These are phyloP conservation scores for Penicillium taxi DNA, from an alignment of 495 filamentous ascomycete genomes.

Conservation along the genomic window DNA sequence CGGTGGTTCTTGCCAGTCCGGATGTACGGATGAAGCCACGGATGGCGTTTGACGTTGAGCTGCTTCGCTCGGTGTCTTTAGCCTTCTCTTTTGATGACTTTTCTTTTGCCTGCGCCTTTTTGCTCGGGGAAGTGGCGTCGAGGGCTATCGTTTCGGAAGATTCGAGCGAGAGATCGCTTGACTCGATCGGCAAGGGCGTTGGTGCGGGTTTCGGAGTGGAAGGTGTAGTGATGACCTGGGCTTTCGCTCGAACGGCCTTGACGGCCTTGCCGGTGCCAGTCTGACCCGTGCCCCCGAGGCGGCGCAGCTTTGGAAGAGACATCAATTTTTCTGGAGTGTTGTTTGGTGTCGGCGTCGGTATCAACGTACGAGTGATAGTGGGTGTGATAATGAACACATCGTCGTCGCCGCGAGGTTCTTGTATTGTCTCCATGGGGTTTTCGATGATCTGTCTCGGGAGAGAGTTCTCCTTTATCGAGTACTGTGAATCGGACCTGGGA, in stretches of 20 bases:
- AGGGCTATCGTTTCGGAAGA: conserved; percentile 13
- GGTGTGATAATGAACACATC: conserved; percentile 46
- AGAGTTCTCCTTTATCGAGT: conserved; percentile 24
- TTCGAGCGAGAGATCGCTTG: conserved; percentile 15
- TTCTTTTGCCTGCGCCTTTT: too few species aligned
- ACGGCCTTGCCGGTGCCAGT: conserved; percentile 24
- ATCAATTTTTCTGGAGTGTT: conserved; percentile 10
- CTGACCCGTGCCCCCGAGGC: conserved; percentile 18
- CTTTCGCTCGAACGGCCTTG: conserved; percentile 25
- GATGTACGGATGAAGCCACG: conserved; percentile 39
- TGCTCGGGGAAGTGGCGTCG: conserved; percentile 4
- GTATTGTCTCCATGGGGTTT: conserved; percentile 10
- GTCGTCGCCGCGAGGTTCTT: conserved; percentile 20
- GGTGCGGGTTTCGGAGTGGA: conserved; percentile 25
- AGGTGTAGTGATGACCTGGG: conserved; percentile 24
- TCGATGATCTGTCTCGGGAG: conserved; percentile 8
- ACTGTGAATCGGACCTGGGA: conserved; percentile 11
- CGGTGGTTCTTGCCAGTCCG: conserved; percentile 22
- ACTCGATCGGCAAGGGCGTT: conserved; percentile 20
- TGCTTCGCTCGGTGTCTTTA: not conserved
- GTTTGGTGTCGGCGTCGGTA: conserved; percentile 13
- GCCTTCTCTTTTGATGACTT: not conserved
- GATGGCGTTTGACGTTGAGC: conserved; percentile 19
- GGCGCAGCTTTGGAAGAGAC: conserved; percentile 14
- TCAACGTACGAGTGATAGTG: conserved; percentile 39